phyloP scores from a whole-genome alignment of 495 filamentous ascomycete species.

The Amniculicola lignicola region DNA sequence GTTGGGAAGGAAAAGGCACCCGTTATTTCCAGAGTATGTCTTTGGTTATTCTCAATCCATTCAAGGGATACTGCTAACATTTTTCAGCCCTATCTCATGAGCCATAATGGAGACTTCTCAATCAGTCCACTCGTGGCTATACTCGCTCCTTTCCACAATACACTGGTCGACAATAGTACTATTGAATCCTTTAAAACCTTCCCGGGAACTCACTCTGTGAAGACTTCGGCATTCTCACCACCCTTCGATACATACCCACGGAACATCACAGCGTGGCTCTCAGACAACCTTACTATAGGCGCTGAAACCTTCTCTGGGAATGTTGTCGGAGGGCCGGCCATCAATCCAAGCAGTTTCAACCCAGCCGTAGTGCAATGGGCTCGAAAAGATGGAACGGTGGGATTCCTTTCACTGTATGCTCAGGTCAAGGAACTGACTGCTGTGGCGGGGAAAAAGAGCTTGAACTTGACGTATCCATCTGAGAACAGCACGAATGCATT shows the following conservation, averaged over 20 bases:
- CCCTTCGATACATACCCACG: slow-evolving; percentile 21
- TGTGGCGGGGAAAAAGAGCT: slow-evolving; percentile 3
- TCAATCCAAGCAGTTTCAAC: slow-evolving; percentile 18
- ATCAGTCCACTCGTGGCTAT: slow-evolving; percentile 19
- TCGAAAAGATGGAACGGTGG: slow-evolving; percentile 14
- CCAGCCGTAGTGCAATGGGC: slow-evolving; percentile 23
- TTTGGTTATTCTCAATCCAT: background rate
- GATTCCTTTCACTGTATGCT: slow-evolving; percentile 12
- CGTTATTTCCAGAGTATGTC: slow-evolving; percentile 12
- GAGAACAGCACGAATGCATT: slow-evolving; percentile 12
- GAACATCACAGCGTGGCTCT: slow-evolving; percentile 23
- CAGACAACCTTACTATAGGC: slow-evolving; percentile 19
- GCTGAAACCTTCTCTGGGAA: slow-evolving; percentile 23
- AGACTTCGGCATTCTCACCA: slow-evolving; percentile 19
- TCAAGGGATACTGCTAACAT: background rate
- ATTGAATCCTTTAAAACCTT: background rate
- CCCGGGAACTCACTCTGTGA: slow-evolving; percentile 18
- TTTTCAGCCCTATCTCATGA: slow-evolving; percentile 18
- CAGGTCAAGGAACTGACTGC: slow-evolving; percentile 13
- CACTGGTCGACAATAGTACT: slow-evolving; percentile 4
- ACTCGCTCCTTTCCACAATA: slow-evolving; percentile 22
- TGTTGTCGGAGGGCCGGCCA: slow-evolving; percentile 16
- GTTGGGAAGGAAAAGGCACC: slow-evolving; percentile 19
- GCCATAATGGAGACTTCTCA: slow-evolving; percentile 22
- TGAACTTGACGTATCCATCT: slow-evolving; percentile 15